Percentiles rank a stretch among this genome's conserved stretches.
phyloP scores from a whole-genome alignment of 208 protist genomes.

The Naegleria gruberi region DNA sequence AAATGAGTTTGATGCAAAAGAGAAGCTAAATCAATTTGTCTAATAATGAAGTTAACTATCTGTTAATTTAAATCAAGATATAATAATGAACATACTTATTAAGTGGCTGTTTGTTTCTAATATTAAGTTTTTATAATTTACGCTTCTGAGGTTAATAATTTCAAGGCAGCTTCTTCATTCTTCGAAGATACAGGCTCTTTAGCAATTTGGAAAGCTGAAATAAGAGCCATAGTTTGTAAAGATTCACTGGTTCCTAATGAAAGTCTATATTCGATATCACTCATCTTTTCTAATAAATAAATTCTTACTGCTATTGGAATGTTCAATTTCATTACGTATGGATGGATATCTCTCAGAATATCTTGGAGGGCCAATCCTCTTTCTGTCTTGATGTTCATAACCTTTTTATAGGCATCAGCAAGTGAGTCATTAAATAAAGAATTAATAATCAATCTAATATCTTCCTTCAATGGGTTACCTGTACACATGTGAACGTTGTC shows the following conservation, averaged over 20 bases:
- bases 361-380: conserved; percentile 58
- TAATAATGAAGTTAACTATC: too few species aligned
- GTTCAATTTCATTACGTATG: conserved; percentile 31
- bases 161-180: neutral
- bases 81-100: too few species aligned
- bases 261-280: conserved; percentile 46
- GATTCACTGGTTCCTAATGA: conserved; percentile 43
- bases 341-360: conserved; percentile 49
- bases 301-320: conserved; percentile 27
- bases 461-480: conserved; percentile 49
- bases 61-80: too few species aligned
- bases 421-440: conserved; percentile 45
- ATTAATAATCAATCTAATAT: conserved; percentile 44
- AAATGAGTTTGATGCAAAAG: too few species aligned
- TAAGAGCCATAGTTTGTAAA: conserved; percentile 46
- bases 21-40: too few species aligned
- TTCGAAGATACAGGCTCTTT: conserved; percentile 27
- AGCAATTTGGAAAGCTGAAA: conserved; percentile 44
- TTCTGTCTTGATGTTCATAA: neutral
- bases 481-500: conserved; percentile 55
- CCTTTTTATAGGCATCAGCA: conserved; percentile 23
- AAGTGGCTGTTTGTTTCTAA: too few species aligned
- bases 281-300: conserved; percentile 38
- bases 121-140: too few species aligned
- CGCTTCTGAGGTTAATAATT: neutral